Conservation (phyloP, 371 early-diverging fungal genomes). For the Mucor mucedo region DNA sequence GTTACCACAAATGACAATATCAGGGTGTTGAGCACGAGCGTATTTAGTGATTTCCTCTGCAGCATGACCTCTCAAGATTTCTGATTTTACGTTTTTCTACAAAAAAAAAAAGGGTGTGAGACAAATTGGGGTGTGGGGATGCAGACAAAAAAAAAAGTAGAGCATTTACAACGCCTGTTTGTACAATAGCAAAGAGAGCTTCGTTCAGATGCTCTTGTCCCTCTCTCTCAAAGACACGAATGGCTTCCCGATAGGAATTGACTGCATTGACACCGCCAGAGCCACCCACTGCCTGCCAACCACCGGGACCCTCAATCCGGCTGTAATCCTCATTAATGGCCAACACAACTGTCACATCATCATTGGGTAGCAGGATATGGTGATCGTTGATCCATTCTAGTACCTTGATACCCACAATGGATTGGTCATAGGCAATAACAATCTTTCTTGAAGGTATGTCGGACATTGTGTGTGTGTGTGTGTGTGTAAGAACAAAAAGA, state of each 20-base stretch:
- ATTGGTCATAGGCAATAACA: constrained; percentile 27
- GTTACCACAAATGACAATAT: constrained; percentile 36
- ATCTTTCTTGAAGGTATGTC: constrained; percentile 3
- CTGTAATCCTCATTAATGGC: constrained; percentile 24
- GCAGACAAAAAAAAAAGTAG: not conserved
- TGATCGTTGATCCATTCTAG: constrained; percentile 27
- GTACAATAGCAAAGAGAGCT: constrained; percentile 9
- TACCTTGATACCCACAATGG: constrained; percentile 13
- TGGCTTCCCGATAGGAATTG: constrained; percentile 5
- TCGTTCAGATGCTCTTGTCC: constrained; percentile 8
- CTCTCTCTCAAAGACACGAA: constrained; percentile 10
- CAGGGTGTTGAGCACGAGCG: constrained; percentile 19
- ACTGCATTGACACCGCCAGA: constrained; percentile 3
- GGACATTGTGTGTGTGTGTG: not conserved
- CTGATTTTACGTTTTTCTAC: constrained; percentile 19
- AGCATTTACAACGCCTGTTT: constrained; percentile 18
- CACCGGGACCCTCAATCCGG: constrained; percentile 15
- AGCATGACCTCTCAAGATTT: constrained; percentile 15
- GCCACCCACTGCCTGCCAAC: not conserved
- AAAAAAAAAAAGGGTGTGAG: not conserved
- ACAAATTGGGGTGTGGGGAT: not conserved
- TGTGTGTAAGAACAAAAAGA: not conserved
- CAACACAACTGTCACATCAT: constrained; percentile 19
- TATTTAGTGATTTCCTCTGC: constrained; percentile 9
- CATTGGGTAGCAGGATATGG: constrained; percentile 16